A percentile compares a stretch with the other conserved stretches of the same genome.
Evolutionary conservation across 768 basidiomycete species (phyloP).

Genomic region (Agrocybe pediades): DNA sequence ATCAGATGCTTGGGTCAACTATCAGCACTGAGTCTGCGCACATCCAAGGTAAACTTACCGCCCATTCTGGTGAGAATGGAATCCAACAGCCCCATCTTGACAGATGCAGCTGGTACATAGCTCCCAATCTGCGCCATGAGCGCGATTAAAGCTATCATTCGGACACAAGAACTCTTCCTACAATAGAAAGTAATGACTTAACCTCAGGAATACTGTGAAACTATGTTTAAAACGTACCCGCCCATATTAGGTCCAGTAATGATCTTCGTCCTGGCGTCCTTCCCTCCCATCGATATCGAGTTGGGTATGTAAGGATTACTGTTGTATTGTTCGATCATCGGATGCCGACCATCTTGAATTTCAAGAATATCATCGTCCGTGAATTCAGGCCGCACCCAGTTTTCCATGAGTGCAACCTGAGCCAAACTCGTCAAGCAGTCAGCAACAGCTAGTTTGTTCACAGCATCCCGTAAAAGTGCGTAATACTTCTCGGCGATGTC

Average conservation of each 20-base stretch:
- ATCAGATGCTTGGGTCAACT: slow-evolving; percentile 67
- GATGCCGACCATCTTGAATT: slow-evolving; percentile 86
- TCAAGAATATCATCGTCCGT: slow-evolving; percentile 67
- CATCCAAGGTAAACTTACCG: slow-evolving; percentile 38
- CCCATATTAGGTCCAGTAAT: slow-evolving; percentile 91
- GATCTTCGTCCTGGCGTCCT: slow-evolving; percentile 55
- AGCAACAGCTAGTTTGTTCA: slow-evolving; percentile 78
- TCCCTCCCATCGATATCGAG: slow-evolving; percentile 63
- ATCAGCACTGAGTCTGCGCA: not conserved
- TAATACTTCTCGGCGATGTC: slow-evolving; percentile 75
- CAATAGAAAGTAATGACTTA: not conserved
- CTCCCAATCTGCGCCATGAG: slow-evolving; percentile 93
- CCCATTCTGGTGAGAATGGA: slow-evolving; percentile 90
- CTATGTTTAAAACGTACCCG: slow-evolving; percentile 38
- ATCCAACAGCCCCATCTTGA: slow-evolving; percentile 80
- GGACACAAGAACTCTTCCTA: slow-evolving; percentile 83
- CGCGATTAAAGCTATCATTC: slow-evolving; percentile 76
- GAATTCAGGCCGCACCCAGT: slow-evolving; percentile 80
- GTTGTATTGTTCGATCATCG: slow-evolving; percentile 83
- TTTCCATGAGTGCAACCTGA: slow-evolving; percentile 70
- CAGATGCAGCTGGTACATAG: slow-evolving; percentile 82
- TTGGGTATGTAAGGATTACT: slow-evolving; percentile 89
- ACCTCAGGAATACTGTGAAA: not conserved
- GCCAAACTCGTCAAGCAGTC: slow-evolving; percentile 91
- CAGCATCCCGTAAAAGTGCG: slow-evolving; percentile 67